Base-by-base conservation (phyloP, 768 basidiomycete genomes). In the Baorangia bicolor region DNA sequence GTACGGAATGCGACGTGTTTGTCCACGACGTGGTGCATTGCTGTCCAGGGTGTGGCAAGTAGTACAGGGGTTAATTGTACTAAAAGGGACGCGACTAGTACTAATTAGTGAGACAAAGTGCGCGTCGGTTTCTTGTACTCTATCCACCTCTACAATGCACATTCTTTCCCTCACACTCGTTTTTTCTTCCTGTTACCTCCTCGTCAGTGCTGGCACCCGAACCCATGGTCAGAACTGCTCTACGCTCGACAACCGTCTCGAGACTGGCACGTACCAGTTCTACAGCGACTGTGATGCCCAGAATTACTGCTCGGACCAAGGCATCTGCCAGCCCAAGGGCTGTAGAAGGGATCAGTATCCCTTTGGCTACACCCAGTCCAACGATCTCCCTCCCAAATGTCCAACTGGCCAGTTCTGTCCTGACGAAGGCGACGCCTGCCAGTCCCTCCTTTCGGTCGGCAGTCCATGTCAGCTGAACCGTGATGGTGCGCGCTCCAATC, bases 1-100 rank as follows among this genome's bases (percentile, higher is more conserved):
- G 97, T 69, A 81, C 86, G 25, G 95, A 98, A 46, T 99, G 97
- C 68, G 97, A 99, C 74, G 82, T 96, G 20, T 97, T 98, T 66
- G 86, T 98, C 5, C 97, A 98, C 64, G 92, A 96, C 58, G 93
- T 94, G 21, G 78, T 98, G 20, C 96, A 98, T 67, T 93, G 91
- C 56, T 99, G 96, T 76, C 94, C 96, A 0, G 90, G 89, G 11
- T 92, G 90, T 60, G 87, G 87, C 47, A 78, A 78, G 56, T 81
- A 73, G 83, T 37, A 35, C 21, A 47, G 41, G 51, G 28, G 47
- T 13, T 47, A 12, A 47, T 50, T 41, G 31, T 35, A 50, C 30
- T 10, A 18, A 47, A 42, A 28, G 2, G 23, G 30, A 37, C 23
- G 23, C n/a, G 28, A 39, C 18, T 21, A 44, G 13, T 38, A 38